Evolutionary conservation across 352 stramenopile species (phyloP), one percentile per base, ranked within the genome.

Genomic region (Globisporangium paddicum): DNA sequence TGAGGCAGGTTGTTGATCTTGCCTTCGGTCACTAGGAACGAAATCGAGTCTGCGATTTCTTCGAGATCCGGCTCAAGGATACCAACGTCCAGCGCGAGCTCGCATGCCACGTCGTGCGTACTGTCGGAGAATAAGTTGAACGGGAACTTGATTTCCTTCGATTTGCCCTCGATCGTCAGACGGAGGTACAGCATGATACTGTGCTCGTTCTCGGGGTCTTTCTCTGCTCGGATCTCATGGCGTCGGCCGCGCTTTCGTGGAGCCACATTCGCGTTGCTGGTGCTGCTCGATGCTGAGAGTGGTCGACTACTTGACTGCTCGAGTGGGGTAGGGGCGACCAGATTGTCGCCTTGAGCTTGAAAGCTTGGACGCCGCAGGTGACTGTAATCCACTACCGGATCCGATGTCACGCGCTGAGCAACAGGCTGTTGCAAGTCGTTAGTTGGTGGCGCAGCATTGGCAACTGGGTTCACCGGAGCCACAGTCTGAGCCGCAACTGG

Each of bases 131-230:
- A 96, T 46, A 98, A 71, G 68, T 98, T 95, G 80, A 98, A 98
- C 16, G 92, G 86, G 75, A 98, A 98, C 79, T 98, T 96, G 58
- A 98, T 97, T 58, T 97, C 95, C 70, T 98, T 95, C n/a, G 89
- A 97, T 69, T 97, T 95, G 67, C 89, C 85, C 62, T 94, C 82
- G 37, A 94, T 85, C 60, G 84, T 88, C 59, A 94, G 86, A n/a
- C 85, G 89, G 38, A 98, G 72, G 52, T 93, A 97, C 46, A 98
- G 48, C 56, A 91, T 53, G 35, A 93, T 90, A 38, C 82, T 92
- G 72, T 93, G 86, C 25, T 86, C 74, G 60, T 86, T 90, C 48
- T 90, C 80, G 1, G 77, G 80, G 50, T 93, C 82, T 66, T 92
- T 93, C 2, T 71, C 79, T 6, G 82, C 82, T 58, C 89, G 88